Evolutionary conservation across 2,329 filamentous ascomycete species (phyloP), one percentile per base, ranked within the genome.

Genomic region (Xylariaceae sp.): DNA sequence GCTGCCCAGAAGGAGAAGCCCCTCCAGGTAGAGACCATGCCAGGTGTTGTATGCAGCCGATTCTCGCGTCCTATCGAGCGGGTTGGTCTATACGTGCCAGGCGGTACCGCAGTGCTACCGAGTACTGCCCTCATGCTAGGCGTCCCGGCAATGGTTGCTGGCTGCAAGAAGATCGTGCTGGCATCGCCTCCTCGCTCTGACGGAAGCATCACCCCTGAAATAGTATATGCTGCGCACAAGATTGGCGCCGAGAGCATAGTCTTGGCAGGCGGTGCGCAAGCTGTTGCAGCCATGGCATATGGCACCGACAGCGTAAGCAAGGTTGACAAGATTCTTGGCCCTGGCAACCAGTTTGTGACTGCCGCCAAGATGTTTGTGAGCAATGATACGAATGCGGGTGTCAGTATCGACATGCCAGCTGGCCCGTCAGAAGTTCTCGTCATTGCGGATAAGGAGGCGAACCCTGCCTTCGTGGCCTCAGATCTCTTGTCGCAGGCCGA

Each of bases 341-440:
- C 94, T 2, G 94, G 94, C 33, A 99, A 99, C 72, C 94, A 97
- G 70, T 99, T 97, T 66, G 94, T 99, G 38, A 99, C 94, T 0
- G 94, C 94, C 1, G 94, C 89, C 45, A 99, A 99, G 81, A 99
- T 99, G 94, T 80, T 91, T 61, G 94, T 99, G 39, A 89, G 87
- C 70, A 99, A 99, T 69, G 94, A 99, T 67, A 97, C 94, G 40
- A 95, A 90, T 52, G 94, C 94, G 11, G 88, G 89, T 18, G 91
- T 96, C 38, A 86, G 90, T 69, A 99, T 99, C 62, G 94, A 99
- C 66, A 99, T 99, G 94, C 94, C 94, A 11, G 94, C 94, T 33
- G 94, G 94, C 0, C 94, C 94, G 0, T 96, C 90, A 33, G 94
- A 99, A 68, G 90, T 99, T 3, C 81, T 99, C n/a, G 94, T 99